These are phyloP conservation scores for Picochlorum sp. DNA, from an alignment of 139 green algal species.

Conservation along the genomic window DNA sequence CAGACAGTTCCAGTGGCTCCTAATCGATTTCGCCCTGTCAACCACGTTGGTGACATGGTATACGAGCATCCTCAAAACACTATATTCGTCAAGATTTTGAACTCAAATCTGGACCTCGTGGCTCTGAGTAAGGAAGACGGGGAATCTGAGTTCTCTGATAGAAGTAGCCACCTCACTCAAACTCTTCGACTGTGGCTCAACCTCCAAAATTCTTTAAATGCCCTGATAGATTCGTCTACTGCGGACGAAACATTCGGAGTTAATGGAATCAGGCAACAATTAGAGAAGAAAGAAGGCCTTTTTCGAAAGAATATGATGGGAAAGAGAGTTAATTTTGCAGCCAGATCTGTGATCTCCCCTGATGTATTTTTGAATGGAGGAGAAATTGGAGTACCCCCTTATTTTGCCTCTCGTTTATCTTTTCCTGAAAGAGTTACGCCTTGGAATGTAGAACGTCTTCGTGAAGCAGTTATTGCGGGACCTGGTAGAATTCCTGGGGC, in stretches of 20 bases:
- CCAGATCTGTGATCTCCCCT: constrained; percentile 91
- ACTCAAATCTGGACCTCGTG: constrained; percentile 58
- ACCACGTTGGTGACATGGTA: constrained; percentile 41
- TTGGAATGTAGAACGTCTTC: constrained; percentile 75
- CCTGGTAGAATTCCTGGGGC: constrained; percentile 73
- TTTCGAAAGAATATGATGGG: constrained; percentile 99
- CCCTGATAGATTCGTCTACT: constrained; percentile 72
- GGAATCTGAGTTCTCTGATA: background rate
- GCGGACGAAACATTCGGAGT: constrained; percentile 26
- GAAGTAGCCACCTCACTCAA: constrained; percentile 10
- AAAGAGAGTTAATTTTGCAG: constrained; percentile 89
- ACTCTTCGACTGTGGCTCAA: constrained; percentile 56
- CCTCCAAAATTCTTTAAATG: constrained; percentile 75
- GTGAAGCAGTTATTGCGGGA: constrained; percentile 65
- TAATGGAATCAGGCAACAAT: constrained; percentile 67
- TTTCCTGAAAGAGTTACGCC: constrained; percentile 90
- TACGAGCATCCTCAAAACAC: constrained; percentile 93
- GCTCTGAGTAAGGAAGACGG: background rate
- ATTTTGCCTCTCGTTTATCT: constrained; percentile 86
- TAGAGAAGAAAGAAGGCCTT: constrained; percentile 98
- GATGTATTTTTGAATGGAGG: constrained; percentile 80
- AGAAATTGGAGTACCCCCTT: constrained; percentile 94
- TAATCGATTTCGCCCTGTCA: constrained; percentile 67
- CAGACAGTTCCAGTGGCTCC: constrained; percentile 73
- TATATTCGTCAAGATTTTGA: constrained; percentile 57